Conservation (phyloP, 2,329 filamentous ascomycete genomes). For the Aspergillus sp. region DNA sequence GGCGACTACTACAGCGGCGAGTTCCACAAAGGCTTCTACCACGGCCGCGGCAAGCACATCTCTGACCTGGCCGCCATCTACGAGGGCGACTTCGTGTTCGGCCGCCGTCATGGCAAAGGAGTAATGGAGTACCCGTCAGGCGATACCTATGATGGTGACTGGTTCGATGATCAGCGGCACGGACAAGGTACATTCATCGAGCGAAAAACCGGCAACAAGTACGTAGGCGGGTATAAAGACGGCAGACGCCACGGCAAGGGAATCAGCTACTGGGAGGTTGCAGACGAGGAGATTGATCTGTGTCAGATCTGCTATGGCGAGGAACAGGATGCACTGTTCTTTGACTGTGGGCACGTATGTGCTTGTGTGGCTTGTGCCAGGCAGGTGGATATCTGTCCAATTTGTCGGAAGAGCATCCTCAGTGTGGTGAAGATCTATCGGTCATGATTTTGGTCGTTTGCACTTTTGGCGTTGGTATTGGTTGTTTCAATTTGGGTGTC, state of each 20-base stretch:
- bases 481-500: neutral
- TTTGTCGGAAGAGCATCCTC: conserved; percentile 51
- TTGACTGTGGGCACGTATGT: conserved; percentile 56
- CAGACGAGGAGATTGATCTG: conserved; percentile 51
- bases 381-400: conserved; percentile 52
- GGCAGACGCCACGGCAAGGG: conserved; percentile 55
- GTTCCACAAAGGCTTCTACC: conserved; percentile 42
- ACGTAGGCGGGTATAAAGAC: conserved; percentile 53
- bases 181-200: conserved; percentile 52
- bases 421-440: conserved; percentile 51
- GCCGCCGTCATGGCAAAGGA: conserved; percentile 48
- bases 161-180: conserved; percentile 41
- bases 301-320: conserved; percentile 58
- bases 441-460: conserved; percentile 20
- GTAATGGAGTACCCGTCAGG: conserved; percentile 50
- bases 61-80: conserved; percentile 49
- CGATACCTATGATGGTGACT: conserved; percentile 42
- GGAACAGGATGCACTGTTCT: conserved; percentile 52
- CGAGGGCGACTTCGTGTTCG: conserved; percentile 46
- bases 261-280: conserved; percentile 54
- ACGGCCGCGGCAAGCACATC: conserved; percentile 49
- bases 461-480: neutral
- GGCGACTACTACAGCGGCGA: conserved; percentile 50
- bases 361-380: conserved; percentile 53
- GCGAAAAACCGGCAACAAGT: conserved; percentile 51